phyloP scores from a whole-genome alignment of 345 rosid genomes.

The Camelina hispida region DNA sequence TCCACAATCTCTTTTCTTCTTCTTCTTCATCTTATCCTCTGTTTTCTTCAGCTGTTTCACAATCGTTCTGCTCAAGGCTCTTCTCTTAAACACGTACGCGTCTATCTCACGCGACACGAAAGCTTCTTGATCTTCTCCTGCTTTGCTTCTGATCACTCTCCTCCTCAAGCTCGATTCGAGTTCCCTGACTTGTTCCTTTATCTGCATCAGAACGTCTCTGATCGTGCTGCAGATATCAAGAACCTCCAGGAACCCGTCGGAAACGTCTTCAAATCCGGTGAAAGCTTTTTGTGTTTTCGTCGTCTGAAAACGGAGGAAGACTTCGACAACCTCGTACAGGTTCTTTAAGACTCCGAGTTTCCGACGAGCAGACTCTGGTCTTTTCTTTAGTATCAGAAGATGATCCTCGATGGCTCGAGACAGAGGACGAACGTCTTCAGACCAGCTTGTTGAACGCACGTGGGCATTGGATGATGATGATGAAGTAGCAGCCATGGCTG shows the following conservation, averaged over 20 bases:
- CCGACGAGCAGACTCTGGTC: slow-evolving; percentile 32
- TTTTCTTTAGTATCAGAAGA: slow-evolving; percentile 38
- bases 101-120: slow-evolving; percentile 36
- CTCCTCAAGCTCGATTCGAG: slow-evolving; percentile 48
- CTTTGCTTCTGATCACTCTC: slow-evolving; percentile 33
- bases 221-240: slow-evolving; percentile 50
- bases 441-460: slow-evolving; percentile 52
- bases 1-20: slow-evolving; percentile 29
- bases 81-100: slow-evolving; percentile 40
- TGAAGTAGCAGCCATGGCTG: slow-evolving; percentile 29
- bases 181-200: slow-evolving; percentile 42
- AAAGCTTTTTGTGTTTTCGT: slow-evolving; percentile 40
- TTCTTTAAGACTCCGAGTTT: slow-evolving; percentile 44
- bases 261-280: slow-evolving; percentile 40
- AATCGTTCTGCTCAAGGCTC: slow-evolving; percentile 43
- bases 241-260: slow-evolving; percentile 51
- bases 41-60: slow-evolving; percentile 32
- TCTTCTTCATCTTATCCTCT: slow-evolving; percentile 30
- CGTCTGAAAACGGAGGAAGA: slow-evolving; percentile 41
- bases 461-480: slow-evolving; percentile 30
- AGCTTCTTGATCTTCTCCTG: slow-evolving; percentile 26
- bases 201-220: slow-evolving; percentile 48
- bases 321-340: slow-evolving; percentile 46
- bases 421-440: slow-evolving; percentile 46
- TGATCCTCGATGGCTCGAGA: slow-evolving; percentile 44